Evolutionary conservation across 139 green algal species (phyloP).

Genomic region (Spirogloea muscicola): DNA sequence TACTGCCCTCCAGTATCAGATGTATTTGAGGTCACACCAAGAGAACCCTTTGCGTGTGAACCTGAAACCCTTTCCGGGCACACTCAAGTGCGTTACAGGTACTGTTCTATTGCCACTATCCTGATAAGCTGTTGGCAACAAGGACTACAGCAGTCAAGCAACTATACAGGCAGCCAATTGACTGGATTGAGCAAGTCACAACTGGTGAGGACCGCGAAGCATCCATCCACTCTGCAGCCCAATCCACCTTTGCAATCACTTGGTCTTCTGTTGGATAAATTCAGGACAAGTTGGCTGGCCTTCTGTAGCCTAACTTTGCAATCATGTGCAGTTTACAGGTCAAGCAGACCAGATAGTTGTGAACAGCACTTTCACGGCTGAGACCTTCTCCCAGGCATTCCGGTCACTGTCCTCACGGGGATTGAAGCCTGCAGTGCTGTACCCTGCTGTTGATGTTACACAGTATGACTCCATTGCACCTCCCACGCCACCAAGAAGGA

Average conservation of each 20-base stretch:
- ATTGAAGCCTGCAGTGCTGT: slow-evolving; percentile 68
- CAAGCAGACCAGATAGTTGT: slow-evolving; percentile 67
- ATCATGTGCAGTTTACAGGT: slow-evolving; percentile 2
- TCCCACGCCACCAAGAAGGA: not conserved
- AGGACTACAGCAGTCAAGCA: slow-evolving; percentile 49
- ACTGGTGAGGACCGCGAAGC: slow-evolving; percentile 51
- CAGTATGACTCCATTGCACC: not conserved
- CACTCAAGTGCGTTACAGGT: too few species aligned
- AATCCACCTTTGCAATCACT: not conserved
- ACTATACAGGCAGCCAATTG: slow-evolving; percentile 66
- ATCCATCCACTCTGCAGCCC: not conserved
- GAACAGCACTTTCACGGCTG: slow-evolving; percentile 87
- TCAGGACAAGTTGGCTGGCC: not conserved
- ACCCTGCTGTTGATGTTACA: slow-evolving; percentile 74
- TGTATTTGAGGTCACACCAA: too few species aligned
- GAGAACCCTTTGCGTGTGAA: too few species aligned
- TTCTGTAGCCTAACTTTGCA: not conserved
- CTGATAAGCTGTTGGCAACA: slow-evolving; percentile 83
- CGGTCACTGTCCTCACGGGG: slow-evolving; percentile 47
- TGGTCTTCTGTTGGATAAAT: not conserved
- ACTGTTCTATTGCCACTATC: slow-evolving; percentile 99
- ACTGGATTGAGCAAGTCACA: slow-evolving; percentile 75
- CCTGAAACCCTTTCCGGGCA: too few species aligned
- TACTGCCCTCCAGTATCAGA: too few species aligned
- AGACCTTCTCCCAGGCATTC: slow-evolving; percentile 82